Conservation (phyloP, 108 stramenopile species). For the Schizochytrium sp. region DNA sequence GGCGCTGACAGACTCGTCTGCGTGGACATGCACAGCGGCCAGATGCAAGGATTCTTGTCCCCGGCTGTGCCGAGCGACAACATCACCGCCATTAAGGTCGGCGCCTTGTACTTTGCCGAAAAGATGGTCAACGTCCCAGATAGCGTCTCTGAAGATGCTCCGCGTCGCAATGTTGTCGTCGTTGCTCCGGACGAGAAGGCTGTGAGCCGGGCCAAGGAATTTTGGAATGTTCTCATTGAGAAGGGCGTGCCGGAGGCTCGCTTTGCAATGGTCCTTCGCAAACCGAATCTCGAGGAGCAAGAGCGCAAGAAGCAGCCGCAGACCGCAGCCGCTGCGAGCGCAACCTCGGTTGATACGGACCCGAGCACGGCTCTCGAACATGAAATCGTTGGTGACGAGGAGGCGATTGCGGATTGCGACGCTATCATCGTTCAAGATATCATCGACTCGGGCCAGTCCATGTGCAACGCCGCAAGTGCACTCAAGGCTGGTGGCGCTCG, state of each 20-base stretch:
- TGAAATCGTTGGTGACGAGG: slow-evolving; percentile 20
- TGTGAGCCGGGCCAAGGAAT: not conserved
- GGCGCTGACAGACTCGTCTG: not conserved
- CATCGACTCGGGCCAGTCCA: slow-evolving; percentile 24
- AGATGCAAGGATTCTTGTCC: slow-evolving; percentile 23
- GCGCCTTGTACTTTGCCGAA: slow-evolving; percentile 15
- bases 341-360: not conserved
- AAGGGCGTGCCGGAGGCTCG: not conserved
- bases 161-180: not conserved
- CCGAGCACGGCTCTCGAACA: not conserved
- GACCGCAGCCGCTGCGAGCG: not conserved
- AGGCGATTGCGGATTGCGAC: slow-evolving; percentile 13
- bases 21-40: slow-evolving; percentile 4
- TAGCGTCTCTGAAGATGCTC: not conserved
- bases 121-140: not conserved
- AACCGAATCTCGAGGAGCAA: not conserved
- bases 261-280: slow-evolving; percentile 2
- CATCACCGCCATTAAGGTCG: slow-evolving; percentile 10
- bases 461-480: not conserved
- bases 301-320: not conserved
- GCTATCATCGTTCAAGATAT: slow-evolving; percentile 37
- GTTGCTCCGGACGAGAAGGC: slow-evolving; percentile 3
- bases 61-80: not conserved
- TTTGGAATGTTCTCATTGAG: not conserved
- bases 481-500: slow-evolving; percentile 24